phyloP scores from a whole-genome alignment of 768 basidiomycete species.

The Coprinopsis sp. region DNA sequence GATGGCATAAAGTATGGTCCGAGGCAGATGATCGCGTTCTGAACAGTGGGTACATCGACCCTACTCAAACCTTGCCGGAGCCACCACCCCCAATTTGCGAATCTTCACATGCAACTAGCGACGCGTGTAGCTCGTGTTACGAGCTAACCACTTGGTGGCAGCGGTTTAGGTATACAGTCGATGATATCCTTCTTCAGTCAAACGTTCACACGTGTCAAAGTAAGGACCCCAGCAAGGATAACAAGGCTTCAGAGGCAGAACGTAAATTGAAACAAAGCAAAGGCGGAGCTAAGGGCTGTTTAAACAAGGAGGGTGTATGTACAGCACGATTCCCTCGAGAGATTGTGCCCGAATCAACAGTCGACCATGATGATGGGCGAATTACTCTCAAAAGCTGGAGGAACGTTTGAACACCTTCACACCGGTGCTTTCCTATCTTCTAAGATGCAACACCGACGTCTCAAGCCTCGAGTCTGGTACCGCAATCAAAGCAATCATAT shows the following conservation, averaged over 20 bases:
- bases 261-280: constrained; percentile 11
- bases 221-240: not conserved
- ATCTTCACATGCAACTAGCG: not conserved
- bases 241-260: constrained; percentile 13
- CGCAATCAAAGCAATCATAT: constrained; percentile 26
- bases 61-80: constrained; percentile 20
- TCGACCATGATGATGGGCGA: constrained; percentile 26
- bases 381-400: constrained; percentile 24
- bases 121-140: not conserved
- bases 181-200: constrained; percentile 23
- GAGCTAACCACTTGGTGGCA: constrained; percentile 13
- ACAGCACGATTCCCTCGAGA: constrained; percentile 30
- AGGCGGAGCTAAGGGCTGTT: constrained; percentile 23
- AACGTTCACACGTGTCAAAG: constrained; percentile 28
- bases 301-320: constrained; percentile 26
- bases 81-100: constrained; percentile 15
- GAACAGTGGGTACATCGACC: constrained; percentile 12
- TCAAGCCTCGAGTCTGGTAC: constrained; percentile 30
- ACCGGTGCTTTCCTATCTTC: constrained; percentile 19
- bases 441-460: constrained; percentile 29
- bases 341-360: constrained; percentile 13
- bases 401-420: constrained; percentile 26
- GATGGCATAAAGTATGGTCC: not conserved
- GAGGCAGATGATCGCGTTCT: not conserved
- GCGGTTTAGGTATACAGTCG: constrained; percentile 15